Base-by-base conservation (phyloP, 148 eudicot genomes). In the Mesembryanthemum crystallinum region DNA sequence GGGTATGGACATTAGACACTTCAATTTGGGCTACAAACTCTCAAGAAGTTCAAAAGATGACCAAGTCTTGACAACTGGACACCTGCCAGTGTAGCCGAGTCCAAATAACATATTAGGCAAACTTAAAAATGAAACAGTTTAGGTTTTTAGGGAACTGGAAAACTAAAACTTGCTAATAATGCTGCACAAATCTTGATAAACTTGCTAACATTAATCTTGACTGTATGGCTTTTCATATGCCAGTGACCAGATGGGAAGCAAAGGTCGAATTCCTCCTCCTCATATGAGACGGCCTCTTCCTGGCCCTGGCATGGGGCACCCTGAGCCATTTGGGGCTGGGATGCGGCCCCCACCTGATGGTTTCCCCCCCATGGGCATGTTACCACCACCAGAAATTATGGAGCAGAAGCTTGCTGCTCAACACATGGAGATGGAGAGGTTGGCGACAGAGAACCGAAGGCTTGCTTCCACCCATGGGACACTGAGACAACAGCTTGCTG, bases 381-480 rank as follows among this genome's bases (percentile, higher is more conserved):
- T 91, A 72, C 98, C 97, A 28, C 97, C 90, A 12, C 89, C 88
- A 32, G 94, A 96, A 81, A 77, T 96, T 47, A 70, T 96, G 94
- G 99, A 89, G 84, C 98, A 92, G 61, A 96, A 89, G 84, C 89
- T 92, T 75, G 87, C 89, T 62, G 83, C 88, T 47, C 99, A 96
- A 68, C 91, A 89, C 59, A 74, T 78, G 45, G 99, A 96, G 83
- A 92, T 96, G 89, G 89, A 84, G 82, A 88, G 87, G 80, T 92
- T 96, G 75, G 87, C 87, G 69, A 80, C 84, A 3, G 99, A 96
- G 88, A 96, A 96, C 71, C 91, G 85, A 77, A 88, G 97, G 81
- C 94, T 96, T 84, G 99, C 99, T 60, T 82, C 93, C 23, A 96
- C 99, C 52, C 99, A 96, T 77, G 97, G 86, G 25, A 80, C 87